phyloP scores from a whole-genome alignment of 2,329 filamentous ascomycete genomes.

The Chaetomium globosum region DNA sequence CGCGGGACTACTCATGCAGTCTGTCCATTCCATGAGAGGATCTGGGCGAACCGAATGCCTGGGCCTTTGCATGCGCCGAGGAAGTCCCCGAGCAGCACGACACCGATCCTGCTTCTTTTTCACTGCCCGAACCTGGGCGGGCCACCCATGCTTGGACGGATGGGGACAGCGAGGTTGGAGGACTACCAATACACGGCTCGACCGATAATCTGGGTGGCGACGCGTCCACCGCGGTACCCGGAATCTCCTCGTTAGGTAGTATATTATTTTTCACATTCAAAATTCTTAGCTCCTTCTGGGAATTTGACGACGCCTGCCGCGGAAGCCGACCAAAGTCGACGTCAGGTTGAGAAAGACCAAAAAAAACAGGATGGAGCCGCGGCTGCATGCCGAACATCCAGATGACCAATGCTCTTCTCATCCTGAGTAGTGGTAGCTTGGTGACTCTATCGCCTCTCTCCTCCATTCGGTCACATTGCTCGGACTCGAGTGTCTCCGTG shows the following conservation, averaged over 20 bases:
- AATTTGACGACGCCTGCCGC: constrained; percentile 2
- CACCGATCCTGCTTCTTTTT: not conserved
- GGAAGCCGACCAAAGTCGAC: constrained; percentile 6
- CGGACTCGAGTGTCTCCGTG: constrained; percentile 21
- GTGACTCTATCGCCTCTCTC: not conserved
- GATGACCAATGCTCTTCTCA: not conserved
- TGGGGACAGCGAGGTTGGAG: not conserved
- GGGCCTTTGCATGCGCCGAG: not conserved
- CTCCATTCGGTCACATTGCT: constrained; percentile 2
- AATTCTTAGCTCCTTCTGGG: not conserved
- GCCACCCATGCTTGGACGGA: not conserved
- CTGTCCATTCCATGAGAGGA: not conserved
- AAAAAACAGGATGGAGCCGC: not conserved
- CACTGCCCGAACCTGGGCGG: not conserved
- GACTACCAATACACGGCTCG: constrained; percentile 3
- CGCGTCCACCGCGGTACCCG: constrained; percentile 6
- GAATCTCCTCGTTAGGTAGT: not conserved
- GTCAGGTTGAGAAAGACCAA: too few relatives aligned
- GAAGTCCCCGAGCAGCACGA: constrained; percentile 2
- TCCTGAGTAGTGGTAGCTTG: not conserved
- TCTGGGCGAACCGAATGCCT: not conserved
- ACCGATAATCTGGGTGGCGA: not conserved
- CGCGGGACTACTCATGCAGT: constrained; percentile 8
- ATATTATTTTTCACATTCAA: not conserved
- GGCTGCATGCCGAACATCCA: not conserved